Percentiles rank a stretch among this genome's conserved stretches.
These are phyloP conservation scores for Medicago ruthenica DNA, from an alignment of 306 rosid species.

Conservation along the genomic window DNA sequence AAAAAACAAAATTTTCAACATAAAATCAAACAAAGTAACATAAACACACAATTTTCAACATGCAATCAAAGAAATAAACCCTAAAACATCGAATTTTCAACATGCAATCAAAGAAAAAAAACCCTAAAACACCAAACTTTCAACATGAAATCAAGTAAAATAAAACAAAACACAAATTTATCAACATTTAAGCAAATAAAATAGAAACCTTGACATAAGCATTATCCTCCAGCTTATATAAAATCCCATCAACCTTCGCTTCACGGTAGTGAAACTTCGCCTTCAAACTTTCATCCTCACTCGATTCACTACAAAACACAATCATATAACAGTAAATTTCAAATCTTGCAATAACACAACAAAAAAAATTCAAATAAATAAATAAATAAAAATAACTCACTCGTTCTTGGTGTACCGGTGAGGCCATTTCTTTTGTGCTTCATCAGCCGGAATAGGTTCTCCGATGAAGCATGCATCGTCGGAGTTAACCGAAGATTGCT, in stretches of 20 bases:
- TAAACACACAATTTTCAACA: too few species aligned
- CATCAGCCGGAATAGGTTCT: conserved; percentile 29
- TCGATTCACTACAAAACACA: neutral
- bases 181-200: neutral
- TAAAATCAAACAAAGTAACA: too few species aligned
- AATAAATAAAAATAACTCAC: conserved; percentile 1
- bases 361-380: neutral
- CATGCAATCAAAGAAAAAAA: too few species aligned
- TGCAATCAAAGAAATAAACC: too few species aligned
- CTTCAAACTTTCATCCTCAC: neutral
- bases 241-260: conserved; percentile 43
- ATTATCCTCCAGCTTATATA: conserved; percentile 34
- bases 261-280: conserved; percentile 40
- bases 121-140: too few species aligned
- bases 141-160: too few species aligned
- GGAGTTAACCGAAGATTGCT: neutral
- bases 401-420: conserved; percentile 35
- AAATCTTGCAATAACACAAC: too few species aligned
- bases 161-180: neutral
- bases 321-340: too few species aligned
- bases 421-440: conserved; percentile 50
- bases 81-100: too few species aligned
- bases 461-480: conserved; percentile 40
- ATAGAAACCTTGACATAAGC: conserved; percentile 45
- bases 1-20: too few species aligned